phyloP scores from a whole-genome alignment of 1,284 basidiomycete species.

The Phylloboletellus chloephorus region DNA sequence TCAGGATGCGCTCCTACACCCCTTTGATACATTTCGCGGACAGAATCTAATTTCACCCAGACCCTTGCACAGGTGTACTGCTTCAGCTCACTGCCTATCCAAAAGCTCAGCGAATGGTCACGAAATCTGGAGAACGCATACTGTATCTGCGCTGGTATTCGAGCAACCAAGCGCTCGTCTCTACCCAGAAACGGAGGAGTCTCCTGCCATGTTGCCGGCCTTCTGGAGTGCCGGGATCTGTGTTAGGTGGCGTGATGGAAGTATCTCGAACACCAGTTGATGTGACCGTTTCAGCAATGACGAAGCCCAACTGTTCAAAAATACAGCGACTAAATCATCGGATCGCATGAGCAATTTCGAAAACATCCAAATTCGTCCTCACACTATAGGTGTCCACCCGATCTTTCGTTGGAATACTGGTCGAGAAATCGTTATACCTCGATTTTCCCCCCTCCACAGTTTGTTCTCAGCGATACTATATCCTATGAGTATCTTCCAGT shows the following conservation, averaged over 20 bases:
- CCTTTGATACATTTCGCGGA: constrained; percentile 62
- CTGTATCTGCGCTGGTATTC: constrained; percentile 51
- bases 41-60: constrained; percentile 53
- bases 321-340: constrained; percentile 39
- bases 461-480: constrained; percentile 65
- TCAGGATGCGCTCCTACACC: constrained; percentile 70
- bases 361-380: constrained; percentile 27
- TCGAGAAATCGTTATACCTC: constrained; percentile 50
- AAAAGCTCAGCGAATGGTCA: constrained; percentile 9
- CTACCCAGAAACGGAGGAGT: constrained; percentile 72
- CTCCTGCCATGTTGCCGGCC: constrained; percentile 52
- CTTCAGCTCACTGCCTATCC: constrained; percentile 37
- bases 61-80: constrained; percentile 35
- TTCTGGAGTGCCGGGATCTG: constrained; percentile 40
- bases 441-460: constrained; percentile 63
- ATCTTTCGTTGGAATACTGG: constrained; percentile 56
- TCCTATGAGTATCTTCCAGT: constrained; percentile 11
- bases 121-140: constrained; percentile 26
- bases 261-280: constrained; percentile 29
- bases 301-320: constrained; percentile 58
- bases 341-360: constrained; percentile 13
- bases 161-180: constrained; percentile 58
- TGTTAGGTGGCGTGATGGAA: constrained; percentile 50
- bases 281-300: constrained; percentile 32
- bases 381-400: constrained; percentile 62